These are phyloP conservation scores for Nissolia schottii DNA, from an alignment of 306 rosid genomes.

Conservation along the genomic window DNA sequence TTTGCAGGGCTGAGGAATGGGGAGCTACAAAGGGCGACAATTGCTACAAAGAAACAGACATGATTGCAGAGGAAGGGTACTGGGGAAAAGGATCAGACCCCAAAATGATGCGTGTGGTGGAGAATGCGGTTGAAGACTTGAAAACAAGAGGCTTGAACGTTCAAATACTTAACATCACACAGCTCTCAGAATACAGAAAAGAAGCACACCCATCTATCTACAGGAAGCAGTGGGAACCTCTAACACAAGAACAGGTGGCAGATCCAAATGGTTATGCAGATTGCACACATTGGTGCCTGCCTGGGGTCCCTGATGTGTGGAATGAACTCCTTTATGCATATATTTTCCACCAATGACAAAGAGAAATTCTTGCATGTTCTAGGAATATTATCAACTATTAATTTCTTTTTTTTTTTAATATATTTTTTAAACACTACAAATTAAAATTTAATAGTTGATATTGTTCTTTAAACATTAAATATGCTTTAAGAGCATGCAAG, in stretches of 20 bases:
- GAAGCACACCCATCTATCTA: constrained; percentile 83
- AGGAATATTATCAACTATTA: too few relatives aligned
- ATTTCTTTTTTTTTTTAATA: too few relatives aligned
- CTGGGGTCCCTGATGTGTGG: constrained; percentile 93
- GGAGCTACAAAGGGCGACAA: constrained; percentile 49
- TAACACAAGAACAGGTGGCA: constrained; percentile 41
- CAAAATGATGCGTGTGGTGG: constrained; percentile 67
- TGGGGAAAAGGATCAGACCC: constrained; percentile 65
- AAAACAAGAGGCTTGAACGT: constrained; percentile 60
- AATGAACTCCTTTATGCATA: constrained; percentile 72
- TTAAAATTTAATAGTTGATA: too few relatives aligned
- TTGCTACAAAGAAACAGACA: constrained; percentile 59
- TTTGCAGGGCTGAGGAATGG: constrained; percentile 81
- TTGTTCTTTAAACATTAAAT: too few relatives aligned
- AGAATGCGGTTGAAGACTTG: constrained; percentile 50
- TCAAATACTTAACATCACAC: constrained; percentile 66
- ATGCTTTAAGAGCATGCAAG: too few relatives aligned
- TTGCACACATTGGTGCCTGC: constrained; percentile 91
- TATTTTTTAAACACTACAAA: too few relatives aligned
- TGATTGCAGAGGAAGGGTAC: constrained; percentile 50
- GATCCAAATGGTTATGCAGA: constrained; percentile 74
- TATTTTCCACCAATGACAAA: constrained; percentile 45
- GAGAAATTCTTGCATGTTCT: neutral
- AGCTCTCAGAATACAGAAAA: constrained; percentile 80
- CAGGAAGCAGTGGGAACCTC: constrained; percentile 72